Evolutionary conservation across 2,329 filamentous ascomycete genomes (phyloP).

Genomic region (Coniochaeta ligniaria): DNA sequence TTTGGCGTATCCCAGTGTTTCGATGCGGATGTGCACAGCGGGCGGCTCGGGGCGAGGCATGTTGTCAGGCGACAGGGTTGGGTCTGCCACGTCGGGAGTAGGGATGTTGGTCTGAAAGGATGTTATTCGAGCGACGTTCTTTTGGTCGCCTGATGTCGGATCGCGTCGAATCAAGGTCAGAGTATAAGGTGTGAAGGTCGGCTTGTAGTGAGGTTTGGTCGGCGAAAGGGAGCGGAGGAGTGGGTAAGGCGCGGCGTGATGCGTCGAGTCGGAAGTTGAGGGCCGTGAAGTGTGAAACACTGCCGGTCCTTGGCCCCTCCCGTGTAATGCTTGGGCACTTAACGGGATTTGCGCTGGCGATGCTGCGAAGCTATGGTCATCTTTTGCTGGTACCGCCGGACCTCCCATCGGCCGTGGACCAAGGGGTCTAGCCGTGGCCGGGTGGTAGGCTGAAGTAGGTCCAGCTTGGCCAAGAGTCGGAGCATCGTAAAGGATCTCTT

Average conservation of each 20-base stretch:
- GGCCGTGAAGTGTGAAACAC: not conserved
- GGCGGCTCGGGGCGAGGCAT: constrained; percentile 20
- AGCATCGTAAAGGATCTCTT: constrained; percentile 1
- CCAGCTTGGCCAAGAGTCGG: not conserved
- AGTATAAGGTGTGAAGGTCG: constrained; percentile 35
- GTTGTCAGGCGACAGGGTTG: constrained; percentile 16
- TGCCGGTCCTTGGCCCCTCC: no score
- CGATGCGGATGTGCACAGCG: constrained; percentile 43
- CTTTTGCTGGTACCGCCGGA: constrained; percentile 2
- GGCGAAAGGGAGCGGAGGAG: constrained; percentile 29
- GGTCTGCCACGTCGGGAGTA: constrained; percentile 12
- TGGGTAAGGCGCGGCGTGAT: constrained; percentile 6
- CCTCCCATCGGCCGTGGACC: constrained; percentile 7
- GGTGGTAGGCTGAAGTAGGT: not conserved
- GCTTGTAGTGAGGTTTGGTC: constrained; percentile 12
- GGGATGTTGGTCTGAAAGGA: constrained; percentile 40
- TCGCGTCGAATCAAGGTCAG: constrained; percentile 68
- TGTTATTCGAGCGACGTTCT: constrained; percentile 65
- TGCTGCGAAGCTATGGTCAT: not conserved
- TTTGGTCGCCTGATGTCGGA: constrained; percentile 60
- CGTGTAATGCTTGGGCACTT: not conserved
- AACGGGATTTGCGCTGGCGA: not conserved
- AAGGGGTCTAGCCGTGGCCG: constrained; percentile 2
- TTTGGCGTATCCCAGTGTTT: constrained; percentile 50
- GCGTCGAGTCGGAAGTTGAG: not conserved